Percentiles rank a stretch among this genome's conserved stretches.
Conservation (phyloP, 331 rosid genomes). For the Arachis monticola region DNA sequence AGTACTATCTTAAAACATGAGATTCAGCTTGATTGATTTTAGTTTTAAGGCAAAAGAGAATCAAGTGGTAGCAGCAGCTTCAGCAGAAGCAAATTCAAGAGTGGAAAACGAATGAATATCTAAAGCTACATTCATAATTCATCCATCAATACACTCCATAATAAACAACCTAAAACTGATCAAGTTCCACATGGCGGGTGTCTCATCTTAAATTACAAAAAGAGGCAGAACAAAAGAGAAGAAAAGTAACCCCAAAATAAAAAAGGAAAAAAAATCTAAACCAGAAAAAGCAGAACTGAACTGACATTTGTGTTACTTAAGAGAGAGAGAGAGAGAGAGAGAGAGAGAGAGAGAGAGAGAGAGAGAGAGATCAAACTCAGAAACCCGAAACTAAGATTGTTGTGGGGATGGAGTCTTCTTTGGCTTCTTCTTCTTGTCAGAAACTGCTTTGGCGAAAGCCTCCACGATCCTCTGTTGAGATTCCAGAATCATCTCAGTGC, state of each 20-base stretch:
- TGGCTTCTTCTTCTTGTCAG: constrained; percentile 69
- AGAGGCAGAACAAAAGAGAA: not conserved
- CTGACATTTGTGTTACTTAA: constrained; percentile 3
- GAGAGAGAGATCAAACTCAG: not conserved
- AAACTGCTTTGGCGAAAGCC: constrained; percentile 74
- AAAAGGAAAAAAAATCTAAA: no score
- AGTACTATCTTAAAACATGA: not conserved
- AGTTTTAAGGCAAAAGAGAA: not conserved
- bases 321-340: no score
- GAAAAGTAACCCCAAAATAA: not conserved
- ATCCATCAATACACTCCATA: no score
- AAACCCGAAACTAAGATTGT: constrained; percentile 41
- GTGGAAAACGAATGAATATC: constrained; percentile 24
- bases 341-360: no score
- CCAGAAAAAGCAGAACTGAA: constrained; percentile 9
- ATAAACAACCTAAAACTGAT: constrained; percentile 16
- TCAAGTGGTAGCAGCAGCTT: no score
- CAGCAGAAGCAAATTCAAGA: not conserved
- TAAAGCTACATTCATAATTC: constrained; percentile 27
- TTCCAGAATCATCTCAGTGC: constrained; percentile 84
- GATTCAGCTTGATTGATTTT: not conserved
- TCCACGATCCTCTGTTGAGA: constrained; percentile 86
- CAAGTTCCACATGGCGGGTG: constrained; percentile 13
- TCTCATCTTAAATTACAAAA: constrained; percentile 30
- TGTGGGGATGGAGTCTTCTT: constrained; percentile 64